Evolutionary conservation across 352 stramenopile species (phyloP).

Genomic region (Hyaloperonospora arabidopsidis): DNA sequence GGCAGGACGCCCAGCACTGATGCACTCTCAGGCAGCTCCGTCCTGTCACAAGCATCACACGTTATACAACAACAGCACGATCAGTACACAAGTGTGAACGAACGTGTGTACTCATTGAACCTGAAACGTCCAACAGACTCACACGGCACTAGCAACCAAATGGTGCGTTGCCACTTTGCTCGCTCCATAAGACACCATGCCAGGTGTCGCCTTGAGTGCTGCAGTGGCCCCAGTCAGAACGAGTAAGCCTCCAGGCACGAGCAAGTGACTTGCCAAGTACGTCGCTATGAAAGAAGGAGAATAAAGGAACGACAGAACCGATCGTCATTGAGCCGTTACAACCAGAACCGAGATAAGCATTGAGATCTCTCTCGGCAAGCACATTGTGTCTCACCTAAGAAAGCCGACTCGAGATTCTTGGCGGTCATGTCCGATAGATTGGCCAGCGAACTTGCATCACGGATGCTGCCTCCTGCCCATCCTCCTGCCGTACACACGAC

Average conservation of each 20-base stretch:
- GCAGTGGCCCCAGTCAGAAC: conserved; percentile 78
- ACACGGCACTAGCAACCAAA: conserved; percentile 76
- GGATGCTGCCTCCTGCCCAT: conserved; percentile 73
- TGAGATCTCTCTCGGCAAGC: no score
- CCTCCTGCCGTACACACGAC: conserved; percentile 76
- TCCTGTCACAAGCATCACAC: conserved; percentile 19
- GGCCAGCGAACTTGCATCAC: conserved; percentile 46
- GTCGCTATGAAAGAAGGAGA: conserved; percentile 37
- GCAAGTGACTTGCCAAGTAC: conserved; percentile 64
- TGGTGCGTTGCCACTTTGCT: conserved; percentile 88
- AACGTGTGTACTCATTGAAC: not conserved
- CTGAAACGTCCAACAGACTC: conserved; percentile 14
- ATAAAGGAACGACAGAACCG: not conserved
- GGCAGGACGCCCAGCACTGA: conserved; percentile 66
- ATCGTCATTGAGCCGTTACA: not conserved
- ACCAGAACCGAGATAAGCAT: not conserved
- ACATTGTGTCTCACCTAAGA: conserved; percentile 37
- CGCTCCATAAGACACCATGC: conserved; percentile 85
- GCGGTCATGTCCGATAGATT: conserved; percentile 64
- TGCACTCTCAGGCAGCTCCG: conserved; percentile 42
- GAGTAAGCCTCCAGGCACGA: conserved; percentile 60
- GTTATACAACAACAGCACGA: not conserved
- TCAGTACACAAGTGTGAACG: not conserved
- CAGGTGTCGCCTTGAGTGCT: conserved; percentile 65
- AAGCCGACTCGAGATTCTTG: conserved; percentile 76